A percentile compares a stretch with the other conserved stretches of the same genome.
Evolutionary conservation across 345 rosid genomes (phyloP).

Genomic region (Ceriops tagal): DNA sequence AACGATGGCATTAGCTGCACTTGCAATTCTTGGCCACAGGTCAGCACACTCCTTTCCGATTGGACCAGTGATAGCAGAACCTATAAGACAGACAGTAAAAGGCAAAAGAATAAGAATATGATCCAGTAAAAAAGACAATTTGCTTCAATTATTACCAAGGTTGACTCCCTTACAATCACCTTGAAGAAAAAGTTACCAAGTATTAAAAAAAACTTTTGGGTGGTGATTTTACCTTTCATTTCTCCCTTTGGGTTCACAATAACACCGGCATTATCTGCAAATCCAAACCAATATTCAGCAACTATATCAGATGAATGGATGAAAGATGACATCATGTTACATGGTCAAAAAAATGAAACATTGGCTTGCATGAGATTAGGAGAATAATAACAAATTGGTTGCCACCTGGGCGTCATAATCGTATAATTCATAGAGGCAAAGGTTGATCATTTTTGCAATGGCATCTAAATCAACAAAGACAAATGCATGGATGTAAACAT

Average conservation of each 20-base stretch:
- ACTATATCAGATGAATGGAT: neutral
- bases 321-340: neutral
- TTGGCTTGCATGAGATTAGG: no score
- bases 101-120: neutral
- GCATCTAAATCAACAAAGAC: neutral
- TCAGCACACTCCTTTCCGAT: conserved; percentile 95
- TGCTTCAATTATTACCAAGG: neutral
- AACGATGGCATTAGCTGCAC: conserved; percentile 57
- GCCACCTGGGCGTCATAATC: no score
- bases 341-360: neutral
- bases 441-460: neutral
- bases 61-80: conserved; percentile 91
- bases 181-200: neutral
- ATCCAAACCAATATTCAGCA: neutral
- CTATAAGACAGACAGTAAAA: conserved; percentile 25
- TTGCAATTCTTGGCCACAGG: conserved; percentile 94
- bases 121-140: neutral
- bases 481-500: conserved; percentile 2
- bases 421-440: neutral
- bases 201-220: no score
- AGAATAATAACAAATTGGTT: no score
- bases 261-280: conserved; percentile 90
- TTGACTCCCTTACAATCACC: no score
- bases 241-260: conserved; percentile 93
- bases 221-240: conserved; percentile 65